These are phyloP conservation scores for Leersia perrieri DNA, from an alignment of 176 grass and related monocot species.

Conservation along the genomic window DNA sequence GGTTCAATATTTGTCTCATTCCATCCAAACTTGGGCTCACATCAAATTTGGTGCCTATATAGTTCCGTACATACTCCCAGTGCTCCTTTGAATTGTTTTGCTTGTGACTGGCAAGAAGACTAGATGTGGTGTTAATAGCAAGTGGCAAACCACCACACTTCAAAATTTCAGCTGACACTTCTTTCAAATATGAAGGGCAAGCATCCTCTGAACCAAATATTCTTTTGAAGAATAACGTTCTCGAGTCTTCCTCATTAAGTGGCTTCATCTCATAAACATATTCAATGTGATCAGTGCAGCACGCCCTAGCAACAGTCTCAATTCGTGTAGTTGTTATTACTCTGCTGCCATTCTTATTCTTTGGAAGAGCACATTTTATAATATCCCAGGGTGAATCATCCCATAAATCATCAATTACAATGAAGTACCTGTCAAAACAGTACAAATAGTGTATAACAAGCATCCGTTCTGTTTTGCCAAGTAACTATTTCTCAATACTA, in stretches of 20 bases:
- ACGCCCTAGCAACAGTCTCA: too few relatives aligned
- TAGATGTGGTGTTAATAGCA: constrained; percentile 4
- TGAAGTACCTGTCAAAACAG: not conserved
- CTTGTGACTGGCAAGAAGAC: not conserved
- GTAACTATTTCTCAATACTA: too few relatives aligned
- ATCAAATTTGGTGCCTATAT: too few relatives aligned
- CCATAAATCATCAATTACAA: constrained; percentile 26
- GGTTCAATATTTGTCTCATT: constrained; percentile 22
- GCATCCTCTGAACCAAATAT: constrained; percentile 19
- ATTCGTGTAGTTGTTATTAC: too few relatives aligned
- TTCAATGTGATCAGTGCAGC: not conserved
- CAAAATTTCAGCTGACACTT: not conserved
- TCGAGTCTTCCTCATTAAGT: too few relatives aligned
- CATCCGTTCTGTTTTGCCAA: too few relatives aligned
- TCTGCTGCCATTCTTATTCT: not conserved
- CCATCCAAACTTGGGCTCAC: constrained; percentile 17
- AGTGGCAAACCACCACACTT: too few relatives aligned
- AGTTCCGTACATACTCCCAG: too few relatives aligned
- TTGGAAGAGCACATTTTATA: constrained; percentile 5
- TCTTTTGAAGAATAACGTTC: not conserved
- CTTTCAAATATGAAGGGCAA: not conserved
- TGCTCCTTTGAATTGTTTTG: not conserved
- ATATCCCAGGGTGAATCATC: not conserved
- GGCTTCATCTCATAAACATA: too few relatives aligned
- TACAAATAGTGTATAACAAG: not conserved